Evolutionary conservation across 352 stramenopile genomes (phyloP), one percentile per base, ranked within the genome.

Genomic region (Globisporangium middletonii): DNA sequence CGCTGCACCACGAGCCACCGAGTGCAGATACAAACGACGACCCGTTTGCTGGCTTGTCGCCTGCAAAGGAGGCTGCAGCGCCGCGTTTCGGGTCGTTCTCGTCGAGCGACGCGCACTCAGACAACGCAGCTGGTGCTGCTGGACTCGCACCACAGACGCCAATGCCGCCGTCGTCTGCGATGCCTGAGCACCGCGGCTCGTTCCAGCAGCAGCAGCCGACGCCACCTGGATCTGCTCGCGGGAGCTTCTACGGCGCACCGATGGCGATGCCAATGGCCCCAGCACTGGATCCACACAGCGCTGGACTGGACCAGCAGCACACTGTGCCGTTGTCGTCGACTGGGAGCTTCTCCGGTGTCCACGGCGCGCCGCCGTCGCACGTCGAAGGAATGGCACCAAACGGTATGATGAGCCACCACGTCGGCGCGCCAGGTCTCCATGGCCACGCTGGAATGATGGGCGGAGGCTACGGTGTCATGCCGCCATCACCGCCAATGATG

Each of bases 41-140:
- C 30, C 75, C 81, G 15, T 92, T 89, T 59, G 81, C 75, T 4
- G 70, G 67, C 0, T 54, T 92, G 1, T 72, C 73, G 16, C 58
- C 67, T 7, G 50, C 50, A 15, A 60, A 64, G 13, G 78, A 86
- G 41, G 47, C 88, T 0, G 49, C 81, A 4, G 62, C 73, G 1
- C 63, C 71, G 47, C 72, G 48, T 47, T 45, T 81, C 19, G 55
- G 50, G 0, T 66, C 60, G 30, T 60, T 59, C 44, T 7, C 69
- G 53, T 43, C 30, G 30, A 18, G 54, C 27, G 64, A 68, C 4
- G 59, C 67, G 16, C 58, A 55, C 30, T 68, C 64, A 18, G 63
- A 53, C n/a, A 30, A 4, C 3, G 27, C 45, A 47, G 19, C 9
- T 19, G 42, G 12, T 23, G 42, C 16, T 12, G 18, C n/a, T 28